Evolutionary conservation across 495 filamentous ascomycete species (phyloP), one percentile per base, ranked within the genome.

Genomic region (Trichocladium uniseriatum): DNA sequence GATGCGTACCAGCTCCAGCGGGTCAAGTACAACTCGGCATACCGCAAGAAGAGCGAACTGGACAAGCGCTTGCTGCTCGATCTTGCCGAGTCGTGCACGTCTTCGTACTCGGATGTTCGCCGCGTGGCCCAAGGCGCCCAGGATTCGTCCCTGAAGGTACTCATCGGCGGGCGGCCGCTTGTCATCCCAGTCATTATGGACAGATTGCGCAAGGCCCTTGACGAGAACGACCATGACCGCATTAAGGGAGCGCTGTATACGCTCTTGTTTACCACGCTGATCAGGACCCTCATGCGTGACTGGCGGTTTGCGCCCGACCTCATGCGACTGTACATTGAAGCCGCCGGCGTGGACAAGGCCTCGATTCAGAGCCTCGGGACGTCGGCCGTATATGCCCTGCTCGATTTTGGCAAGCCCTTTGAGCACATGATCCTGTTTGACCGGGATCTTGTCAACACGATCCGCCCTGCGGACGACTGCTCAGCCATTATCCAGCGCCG

Each of bases 221-320:
- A 84, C 42, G 79, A 82, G 31, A 83, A 80, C 45, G 87, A 97
- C 42, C 84, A 87, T 61, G 82, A 91, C 40, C 75, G 87, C 6
- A 94, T 99, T 62, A 99, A 99, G 64, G 92, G 94, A 35, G 86
- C 83, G 7, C 77, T 99, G 67, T 97, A 88, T 58, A 88, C 88
- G 0, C 65, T 99, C 22, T 67, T 97, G 18, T 88, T 94, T 52
- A 88, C 90, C 32, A 92, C 85, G 45, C 71, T 99, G 15, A 79
- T 87, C n/a, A 94, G 85, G 62, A 89, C 90, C 0, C 78, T 88
- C 38, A 82, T 86, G 29, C 80, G 83, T 43, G 86, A 97, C 60
- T 99, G 92, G 92, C 82, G 87, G 48, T 96, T 87, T 65, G 83
- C 92, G 2, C 92, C 92, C 2, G 73, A 79, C 5, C 67, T 97